These are phyloP conservation scores for Starmerella roubikii DNA, from an alignment of 805 yeast species.

Conservation along the genomic window DNA sequence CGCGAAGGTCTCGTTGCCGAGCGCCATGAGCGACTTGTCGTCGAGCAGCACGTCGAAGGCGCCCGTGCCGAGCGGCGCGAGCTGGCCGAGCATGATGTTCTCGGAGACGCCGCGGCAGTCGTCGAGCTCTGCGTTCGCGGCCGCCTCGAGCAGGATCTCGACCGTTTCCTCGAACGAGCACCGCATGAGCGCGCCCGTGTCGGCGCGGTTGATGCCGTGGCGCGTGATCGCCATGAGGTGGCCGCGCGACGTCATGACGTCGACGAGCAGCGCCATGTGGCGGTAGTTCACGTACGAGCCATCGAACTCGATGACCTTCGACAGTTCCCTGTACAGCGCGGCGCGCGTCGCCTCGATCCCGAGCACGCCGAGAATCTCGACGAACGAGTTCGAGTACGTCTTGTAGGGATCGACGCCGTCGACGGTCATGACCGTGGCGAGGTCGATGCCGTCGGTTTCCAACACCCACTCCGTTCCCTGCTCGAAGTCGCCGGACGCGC, in stretches of 20 bases:
- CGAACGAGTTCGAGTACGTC: conserved; percentile 91
- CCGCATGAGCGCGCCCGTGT: conserved; percentile 98
- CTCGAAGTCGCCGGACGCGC: conserved; percentile 75
- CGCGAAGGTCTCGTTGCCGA: conserved; percentile 28
- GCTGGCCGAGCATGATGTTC: conserved; percentile 92
- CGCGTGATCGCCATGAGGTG: conserved; percentile 97
- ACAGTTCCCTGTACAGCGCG: conserved; percentile 84
- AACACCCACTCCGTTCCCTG: conserved; percentile 95
- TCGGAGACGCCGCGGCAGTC: conserved; percentile 98
- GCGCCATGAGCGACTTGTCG: conserved; percentile 62
- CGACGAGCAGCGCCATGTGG: conserved; percentile 94
- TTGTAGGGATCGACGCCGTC: conserved; percentile 87
- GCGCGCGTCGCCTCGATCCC: conserved; percentile 98
- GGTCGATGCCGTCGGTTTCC: conserved; percentile 96
- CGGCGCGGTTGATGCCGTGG: conserved; percentile 97
- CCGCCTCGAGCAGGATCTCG: conserved; percentile 93
- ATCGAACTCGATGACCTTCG: conserved; percentile 96
- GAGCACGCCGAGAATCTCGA: conserved; percentile 82
- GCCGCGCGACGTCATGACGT: conserved; percentile 97
- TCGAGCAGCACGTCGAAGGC: conserved; percentile 91
- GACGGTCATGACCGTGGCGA: conserved; percentile 86
- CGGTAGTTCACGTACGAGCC: conserved; percentile 99
- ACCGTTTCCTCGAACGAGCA: conserved; percentile 99
- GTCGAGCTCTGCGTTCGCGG: conserved; percentile 94
- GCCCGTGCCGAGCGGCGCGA: conserved; percentile 98